Conservation (phyloP, 73 alveolate species). For the Symbiodinium pilosum region DNA sequence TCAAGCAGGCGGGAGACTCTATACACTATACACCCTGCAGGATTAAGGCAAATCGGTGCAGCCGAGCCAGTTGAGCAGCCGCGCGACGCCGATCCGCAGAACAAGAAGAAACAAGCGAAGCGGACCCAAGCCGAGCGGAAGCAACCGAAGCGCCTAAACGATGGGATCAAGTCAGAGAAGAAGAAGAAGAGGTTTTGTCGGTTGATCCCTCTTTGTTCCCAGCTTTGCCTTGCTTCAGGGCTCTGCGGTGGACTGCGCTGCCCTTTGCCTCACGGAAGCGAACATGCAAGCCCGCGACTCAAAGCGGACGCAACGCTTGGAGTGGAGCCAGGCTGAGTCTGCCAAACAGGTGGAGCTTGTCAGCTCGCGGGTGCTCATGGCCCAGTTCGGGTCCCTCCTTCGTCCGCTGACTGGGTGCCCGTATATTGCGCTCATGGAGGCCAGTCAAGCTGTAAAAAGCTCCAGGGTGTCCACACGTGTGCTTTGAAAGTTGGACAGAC, state of each 20-base stretch:
- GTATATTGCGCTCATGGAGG: neutral
- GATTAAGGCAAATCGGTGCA: too few species aligned
- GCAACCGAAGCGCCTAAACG: too few species aligned
- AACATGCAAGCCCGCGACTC: constrained; percentile 14
- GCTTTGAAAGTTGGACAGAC: neutral
- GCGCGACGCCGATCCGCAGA: too few species aligned
- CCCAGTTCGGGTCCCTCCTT: neutral
- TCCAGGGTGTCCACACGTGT: constrained; percentile 11
- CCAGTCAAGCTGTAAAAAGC: neutral
- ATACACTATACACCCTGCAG: too few species aligned
- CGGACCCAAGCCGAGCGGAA: too few species aligned
- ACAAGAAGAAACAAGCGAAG: too few species aligned
- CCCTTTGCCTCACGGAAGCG: neutral
- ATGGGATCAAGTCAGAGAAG: too few species aligned
- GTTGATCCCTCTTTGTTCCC: neutral
- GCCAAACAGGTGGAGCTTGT: neutral
- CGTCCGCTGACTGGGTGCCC: constrained; percentile 12
- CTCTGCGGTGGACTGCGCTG: constrained; percentile 2
- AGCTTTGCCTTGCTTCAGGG: constrained; percentile 4
- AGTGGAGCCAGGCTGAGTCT: neutral
- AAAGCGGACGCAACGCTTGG: neutral
- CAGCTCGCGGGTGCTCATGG: constrained; percentile 3
- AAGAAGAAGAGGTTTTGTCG: too few species aligned
- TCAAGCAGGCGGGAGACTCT: too few species aligned
- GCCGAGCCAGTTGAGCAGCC: too few species aligned